Base-by-base conservation (phyloP, 2,329 filamentous ascomycete species). In the Trichophyton schoenleinii region DNA sequence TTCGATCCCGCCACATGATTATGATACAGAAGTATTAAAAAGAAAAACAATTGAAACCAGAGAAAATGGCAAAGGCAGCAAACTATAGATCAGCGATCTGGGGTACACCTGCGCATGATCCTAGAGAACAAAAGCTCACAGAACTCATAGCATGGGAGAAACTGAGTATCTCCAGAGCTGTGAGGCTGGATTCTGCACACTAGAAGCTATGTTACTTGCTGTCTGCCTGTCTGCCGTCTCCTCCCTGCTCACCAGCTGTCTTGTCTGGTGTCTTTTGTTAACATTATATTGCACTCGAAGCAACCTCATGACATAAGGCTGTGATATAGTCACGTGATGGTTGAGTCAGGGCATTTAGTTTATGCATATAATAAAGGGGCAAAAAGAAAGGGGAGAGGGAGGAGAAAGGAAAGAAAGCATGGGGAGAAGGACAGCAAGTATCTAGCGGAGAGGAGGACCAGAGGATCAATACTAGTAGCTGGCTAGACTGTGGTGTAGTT, bases 1-100 rank as follows among this genome's bases (percentile, higher is more conserved):
- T 99, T 78, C 94, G 88, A 82, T 99, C 94, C 80, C 94, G 90
- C 91, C 91, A 99, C 90, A 96, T 95, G 81, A 81, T 79, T 78
- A 13, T 15, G 7, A 28, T n/a, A 28, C 46, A 52, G 46, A 18
- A 20, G 22, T 13, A 44, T n/a, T 6, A 44, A 44, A 44, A 44
- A 44, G n/a, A 20, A 20, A n/a, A 44, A 13, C 46, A 28, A 52
- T 52, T 38, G 9, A 22, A 28, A 13, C 11, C 22, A 11, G 46
- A 52, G 46, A 15, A 22, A 28, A 22, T 52, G 22, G 20, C 46
- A 52, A 31, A 31, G 20, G 46, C 46, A 52, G 52, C 52, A 55
- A 36, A 55, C 28, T 55, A 55, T 55, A 36, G 52, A 34, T 55
- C 52, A 55, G 52, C 52, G 52, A 55, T 55, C 52, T 11, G 31